Percentiles rank a stretch among this genome's conserved stretches.
Conservation (phyloP, 345 rosid genomes). For the Salix exigua region DNA sequence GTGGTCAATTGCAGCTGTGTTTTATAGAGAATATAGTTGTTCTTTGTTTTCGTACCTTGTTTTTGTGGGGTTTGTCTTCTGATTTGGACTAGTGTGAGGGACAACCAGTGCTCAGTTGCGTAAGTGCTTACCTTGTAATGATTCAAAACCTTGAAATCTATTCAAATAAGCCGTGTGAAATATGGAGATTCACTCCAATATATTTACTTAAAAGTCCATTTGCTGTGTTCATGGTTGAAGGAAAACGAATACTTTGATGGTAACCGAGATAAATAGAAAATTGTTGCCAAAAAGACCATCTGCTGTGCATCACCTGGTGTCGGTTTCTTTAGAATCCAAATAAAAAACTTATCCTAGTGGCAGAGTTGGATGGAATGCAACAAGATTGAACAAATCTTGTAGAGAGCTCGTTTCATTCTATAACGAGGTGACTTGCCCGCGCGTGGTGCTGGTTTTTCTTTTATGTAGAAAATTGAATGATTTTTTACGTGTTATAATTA, state of each 20-base stretch:
- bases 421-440: too few relatives aligned
- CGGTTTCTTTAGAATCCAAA: background rate
- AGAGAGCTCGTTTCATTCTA: background rate
- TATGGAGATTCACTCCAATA: background rate
- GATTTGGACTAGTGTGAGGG: background rate
- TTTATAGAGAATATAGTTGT: too few relatives aligned
- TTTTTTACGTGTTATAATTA: too few relatives aligned
- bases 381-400: background rate
- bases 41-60: background rate
- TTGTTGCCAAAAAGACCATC: background rate
- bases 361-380: background rate
- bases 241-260: background rate
- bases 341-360: background rate
- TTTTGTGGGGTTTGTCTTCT: background rate
- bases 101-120: background rate
- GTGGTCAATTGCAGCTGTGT: background rate
- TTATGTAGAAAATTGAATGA: too few relatives aligned
- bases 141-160: background rate
- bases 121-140: background rate
- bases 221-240: background rate
- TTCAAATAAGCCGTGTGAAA: background rate
- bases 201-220: background rate
- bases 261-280: too few relatives aligned
- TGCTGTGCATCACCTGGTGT: background rate
- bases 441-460: fast-evolving